Evolutionary conservation across 805 yeast species (phyloP), one percentile per base, ranked within the genome.

Genomic region (Teunomyces pallodes): DNA sequence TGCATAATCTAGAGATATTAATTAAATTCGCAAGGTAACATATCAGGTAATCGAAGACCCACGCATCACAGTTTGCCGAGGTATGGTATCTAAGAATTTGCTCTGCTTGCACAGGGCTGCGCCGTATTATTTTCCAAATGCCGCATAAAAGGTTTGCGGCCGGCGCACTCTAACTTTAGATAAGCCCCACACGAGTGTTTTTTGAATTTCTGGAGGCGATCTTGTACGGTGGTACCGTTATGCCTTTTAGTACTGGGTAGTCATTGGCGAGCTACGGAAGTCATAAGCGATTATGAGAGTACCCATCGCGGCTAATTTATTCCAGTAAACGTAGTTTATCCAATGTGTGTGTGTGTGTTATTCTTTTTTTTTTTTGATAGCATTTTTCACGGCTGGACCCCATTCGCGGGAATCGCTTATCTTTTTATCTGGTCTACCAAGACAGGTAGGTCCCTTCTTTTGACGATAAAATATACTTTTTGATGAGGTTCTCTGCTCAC

Each of bases 1-100:
- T 36, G 39, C 39, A 36, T 36, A 16, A 36, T 36, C 39, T 20
- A 10, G 39, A 36, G 39, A 20, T 36, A 17, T 36, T 36, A 36
- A 36, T 36, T 36, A 36, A 12, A 32, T 10, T 16, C 17, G 10
- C 8, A 10, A 13, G 17, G 24, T 20, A 20, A 32, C 35, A 6
- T 10, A n/a, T 32, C 14, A 5, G 35, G 35, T 32, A 12, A 32
- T 32, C 10, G 33, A 31, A 20, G 6, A 20, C 24, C 24, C 24
- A 20, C 24, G 35, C n/a, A 32, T 32, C 16, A 32, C 17, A 32
- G 9, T 13, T 32, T 32, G 35, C 35, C 35, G 35, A 32, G 17
- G 35, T 32, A 13, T 32, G 35, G 35, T 13, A 32, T 32, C 17
- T 32, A n/a, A 32, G 16, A 32, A 5, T 8, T 32, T 32, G 17